Conservation (phyloP, 345 rosid species). For the Nephelium lappaceum region DNA sequence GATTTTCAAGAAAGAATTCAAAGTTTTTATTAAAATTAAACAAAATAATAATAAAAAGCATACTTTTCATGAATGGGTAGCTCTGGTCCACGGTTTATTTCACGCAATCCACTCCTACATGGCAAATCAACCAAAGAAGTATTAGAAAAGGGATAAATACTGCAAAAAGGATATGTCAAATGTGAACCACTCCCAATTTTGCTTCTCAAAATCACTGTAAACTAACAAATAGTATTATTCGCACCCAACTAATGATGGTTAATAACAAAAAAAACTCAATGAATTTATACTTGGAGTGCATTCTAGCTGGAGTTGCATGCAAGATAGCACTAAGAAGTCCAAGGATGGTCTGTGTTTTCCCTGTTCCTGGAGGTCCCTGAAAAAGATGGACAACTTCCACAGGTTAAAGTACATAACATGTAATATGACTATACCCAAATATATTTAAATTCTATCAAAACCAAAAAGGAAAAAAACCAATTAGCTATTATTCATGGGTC, state of each 20-base stretch:
- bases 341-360: conserved; percentile 97
- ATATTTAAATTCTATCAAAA: not conserved
- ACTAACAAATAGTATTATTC: not conserved
- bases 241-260: conserved; percentile 9
- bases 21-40: not conserved
- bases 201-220: conserved; percentile 1
- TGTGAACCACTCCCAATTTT: not conserved
- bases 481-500: not conserved
- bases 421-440: not conserved
- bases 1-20: conserved; percentile 62
- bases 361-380: conserved; percentile 99
- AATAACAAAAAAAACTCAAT: conserved; percentile 2
- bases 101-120: conserved; percentile 52
- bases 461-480: no score
- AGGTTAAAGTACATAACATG: not conserved
- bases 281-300: conserved; percentile 59
- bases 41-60: not conserved
- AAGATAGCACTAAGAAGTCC: conserved; percentile 91
- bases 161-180: not conserved
- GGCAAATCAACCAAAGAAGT: conserved; percentile 9
- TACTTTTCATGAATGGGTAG: conserved; percentile 80
- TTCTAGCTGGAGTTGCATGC: conserved; percentile 91
- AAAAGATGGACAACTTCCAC: conserved; percentile 29
- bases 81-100: conserved; percentile 53
- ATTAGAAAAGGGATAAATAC: conserved; percentile 9